These are phyloP conservation scores for Jasminum sambac DNA, from an alignment of 257 asterid genomes.

Conservation along the genomic window DNA sequence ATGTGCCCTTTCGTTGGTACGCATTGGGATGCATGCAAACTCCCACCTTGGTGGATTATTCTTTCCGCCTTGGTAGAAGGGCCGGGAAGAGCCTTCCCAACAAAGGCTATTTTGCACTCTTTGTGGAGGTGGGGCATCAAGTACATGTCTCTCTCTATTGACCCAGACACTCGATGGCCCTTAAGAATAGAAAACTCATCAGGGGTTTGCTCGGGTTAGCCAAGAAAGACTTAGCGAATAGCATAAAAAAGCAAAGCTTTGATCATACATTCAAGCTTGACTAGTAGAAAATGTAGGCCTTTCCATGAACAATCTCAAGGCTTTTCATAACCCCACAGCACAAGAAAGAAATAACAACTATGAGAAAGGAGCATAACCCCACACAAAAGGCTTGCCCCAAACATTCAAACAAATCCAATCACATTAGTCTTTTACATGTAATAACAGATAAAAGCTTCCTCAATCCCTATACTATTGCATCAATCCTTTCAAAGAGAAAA, in stretches of 20 bases:
- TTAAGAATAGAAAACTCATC: too few relatives aligned
- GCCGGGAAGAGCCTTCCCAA: too few relatives aligned
- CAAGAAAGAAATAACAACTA: constrained; percentile 13
- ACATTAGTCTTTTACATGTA: constrained; percentile 40
- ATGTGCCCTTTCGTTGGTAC: too few relatives aligned
- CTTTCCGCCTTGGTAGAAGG: too few relatives aligned
- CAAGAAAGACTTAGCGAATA: not conserved
- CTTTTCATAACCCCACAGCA: constrained; percentile 23
- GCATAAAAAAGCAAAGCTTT: constrained; percentile 15
- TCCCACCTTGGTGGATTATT: too few relatives aligned
- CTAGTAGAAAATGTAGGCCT: not conserved
- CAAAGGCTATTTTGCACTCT: too few relatives aligned
- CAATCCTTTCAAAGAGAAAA: constrained; percentile 25
- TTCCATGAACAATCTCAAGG: constrained; percentile 8
- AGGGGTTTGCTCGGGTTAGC: too few relatives aligned
- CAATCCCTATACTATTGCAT: constrained; percentile 9
- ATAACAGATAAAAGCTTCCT: constrained; percentile 42
- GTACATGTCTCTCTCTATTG: too few relatives aligned
- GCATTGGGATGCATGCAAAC: too few relatives aligned
- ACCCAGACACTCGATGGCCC: too few relatives aligned
- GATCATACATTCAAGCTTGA: not conserved
- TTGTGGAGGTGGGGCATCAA: too few relatives aligned
- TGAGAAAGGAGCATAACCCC: constrained; percentile 19
- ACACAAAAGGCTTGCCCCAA: constrained; percentile 32
- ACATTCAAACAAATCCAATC: constrained; percentile 53